phyloP scores from a whole-genome alignment of 2,329 filamentous ascomycete genomes.

The Drechslerella coelobrocha region DNA sequence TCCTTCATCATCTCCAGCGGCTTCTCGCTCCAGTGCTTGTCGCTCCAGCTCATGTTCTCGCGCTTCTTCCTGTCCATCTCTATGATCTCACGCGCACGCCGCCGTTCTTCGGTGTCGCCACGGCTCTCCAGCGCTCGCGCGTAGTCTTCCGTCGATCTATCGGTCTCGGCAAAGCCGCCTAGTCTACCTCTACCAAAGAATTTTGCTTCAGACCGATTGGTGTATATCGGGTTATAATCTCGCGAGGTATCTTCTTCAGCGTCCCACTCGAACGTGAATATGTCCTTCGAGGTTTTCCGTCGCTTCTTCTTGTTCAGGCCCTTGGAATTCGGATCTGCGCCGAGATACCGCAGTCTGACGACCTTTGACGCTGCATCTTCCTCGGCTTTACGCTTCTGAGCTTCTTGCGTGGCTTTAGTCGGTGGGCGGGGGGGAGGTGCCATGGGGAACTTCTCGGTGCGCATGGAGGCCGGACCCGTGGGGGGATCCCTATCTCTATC shows the following conservation, averaged over 20 bases:
- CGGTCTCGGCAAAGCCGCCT: slow-evolving; percentile 67
- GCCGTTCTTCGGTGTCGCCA: slow-evolving; percentile 76
- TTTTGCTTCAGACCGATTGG: slow-evolving; percentile 69
- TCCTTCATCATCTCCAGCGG: slow-evolving; percentile 90
- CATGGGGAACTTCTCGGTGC: slow-evolving; percentile 50
- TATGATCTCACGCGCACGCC: slow-evolving; percentile 78
- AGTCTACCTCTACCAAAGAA: slow-evolving; percentile 74
- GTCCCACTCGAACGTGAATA: slow-evolving; percentile 99
- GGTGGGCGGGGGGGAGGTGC: slow-evolving; percentile 53
- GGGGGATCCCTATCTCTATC: slow-evolving; percentile 52
- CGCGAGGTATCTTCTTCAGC: slow-evolving; percentile 88
- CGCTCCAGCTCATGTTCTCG: slow-evolving; percentile 76
- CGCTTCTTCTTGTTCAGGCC: slow-evolving; percentile 96
- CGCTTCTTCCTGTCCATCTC: slow-evolving; percentile 82
- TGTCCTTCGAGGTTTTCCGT: slow-evolving; percentile 88
- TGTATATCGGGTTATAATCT: slow-evolving; percentile 82
- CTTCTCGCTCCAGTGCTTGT: slow-evolving; percentile 97
- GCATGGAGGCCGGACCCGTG: slow-evolving; percentile 56
- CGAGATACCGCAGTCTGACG: slow-evolving; percentile 85
- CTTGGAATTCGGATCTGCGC: slow-evolving; percentile 80
- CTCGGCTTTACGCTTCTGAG: slow-evolving; percentile 55
- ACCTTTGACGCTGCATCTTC: slow-evolving; percentile 76
- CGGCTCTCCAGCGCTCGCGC: slow-evolving; percentile 75
- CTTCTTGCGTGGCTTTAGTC: slow-evolving; percentile 53
- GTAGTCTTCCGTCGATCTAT: slow-evolving; percentile 64